phyloP scores from a whole-genome alignment of 495 filamentous ascomycete species.

The Talaromyces liani region DNA sequence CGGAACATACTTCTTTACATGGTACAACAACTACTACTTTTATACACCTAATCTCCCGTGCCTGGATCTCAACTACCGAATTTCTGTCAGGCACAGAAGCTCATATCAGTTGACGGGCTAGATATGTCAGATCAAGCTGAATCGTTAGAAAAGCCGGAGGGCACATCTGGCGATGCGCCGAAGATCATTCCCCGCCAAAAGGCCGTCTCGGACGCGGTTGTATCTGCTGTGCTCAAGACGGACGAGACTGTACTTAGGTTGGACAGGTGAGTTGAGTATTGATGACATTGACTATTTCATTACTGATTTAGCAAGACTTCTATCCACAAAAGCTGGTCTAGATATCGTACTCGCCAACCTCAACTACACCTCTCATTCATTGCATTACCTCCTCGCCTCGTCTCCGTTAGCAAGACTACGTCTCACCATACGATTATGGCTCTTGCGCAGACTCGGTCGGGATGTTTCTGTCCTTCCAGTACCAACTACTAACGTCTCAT shows the following conservation, averaged over 20 bases:
- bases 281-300: no score
- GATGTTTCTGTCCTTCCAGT: conserved; percentile 15
- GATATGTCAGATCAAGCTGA: not conserved
- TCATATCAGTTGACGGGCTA: not conserved
- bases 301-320: conserved; percentile 16
- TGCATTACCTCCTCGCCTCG: conserved; percentile 34
- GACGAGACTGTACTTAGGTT: conserved; percentile 30
- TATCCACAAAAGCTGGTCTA: conserved; percentile 27
- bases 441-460: conserved; percentile 33
- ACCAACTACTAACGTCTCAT: conserved; percentile 11
- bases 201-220: conserved; percentile 19
- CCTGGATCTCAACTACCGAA: not conserved
- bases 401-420: conserved; percentile 31
- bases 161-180: conserved; percentile 5
- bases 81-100: not conserved
- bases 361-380: conserved; percentile 31
- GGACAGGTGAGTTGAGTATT: conserved; percentile 20
- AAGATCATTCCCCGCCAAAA: conserved; percentile 2
- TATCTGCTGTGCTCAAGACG: conserved; percentile 24
- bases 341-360: conserved; percentile 30
- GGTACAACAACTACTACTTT: not conserved
- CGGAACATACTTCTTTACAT: not conserved
- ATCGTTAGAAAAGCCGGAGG: conserved; percentile 19
- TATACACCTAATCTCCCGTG: not conserved
- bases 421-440: conserved; percentile 24